Percentiles rank a stretch among this genome's conserved stretches.
Evolutionary conservation across 164 flowering plant species (phyloP).

Genomic region (Pachysandra terminalis): DNA sequence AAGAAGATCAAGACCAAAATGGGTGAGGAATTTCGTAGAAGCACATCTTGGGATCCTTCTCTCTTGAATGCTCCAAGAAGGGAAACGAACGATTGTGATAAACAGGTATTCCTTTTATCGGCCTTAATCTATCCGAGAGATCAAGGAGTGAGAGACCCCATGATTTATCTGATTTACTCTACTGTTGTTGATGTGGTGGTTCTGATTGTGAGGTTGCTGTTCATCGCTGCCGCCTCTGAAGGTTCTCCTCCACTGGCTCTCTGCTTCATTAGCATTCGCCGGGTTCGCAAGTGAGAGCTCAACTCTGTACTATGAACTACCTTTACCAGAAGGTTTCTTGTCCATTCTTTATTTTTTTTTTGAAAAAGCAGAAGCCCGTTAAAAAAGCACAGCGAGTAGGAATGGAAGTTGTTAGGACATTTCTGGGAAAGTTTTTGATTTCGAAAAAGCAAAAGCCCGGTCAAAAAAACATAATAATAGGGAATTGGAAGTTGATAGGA

Average conservation of each 20-base stretch:
- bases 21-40: constrained; percentile 30
- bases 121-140: constrained; percentile 30
- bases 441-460: no score
- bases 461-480: no score
- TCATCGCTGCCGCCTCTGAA: constrained; percentile 9
- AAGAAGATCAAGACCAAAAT: constrained; percentile 18
- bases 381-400: no score
- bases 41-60: constrained; percentile 31
- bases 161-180: constrained; percentile 20
- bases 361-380: no score
- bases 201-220: constrained; percentile 9
- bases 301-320: no score
- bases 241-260: constrained; percentile 21
- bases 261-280: constrained; percentile 10
- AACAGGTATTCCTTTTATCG: constrained; percentile 65
- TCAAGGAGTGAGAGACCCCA: constrained; percentile 32
- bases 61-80: constrained; percentile 30
- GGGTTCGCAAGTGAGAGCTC: constrained; percentile 50
- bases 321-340: no score
- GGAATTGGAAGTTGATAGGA: no score
- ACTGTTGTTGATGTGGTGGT: constrained; percentile 9
- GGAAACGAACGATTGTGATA: constrained; percentile 56
- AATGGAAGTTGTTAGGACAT: no score
- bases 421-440: no score
- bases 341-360: no score